Conservation (phyloP, 2,329 filamentous ascomycete genomes). For the Trichoderma atroviride region DNA sequence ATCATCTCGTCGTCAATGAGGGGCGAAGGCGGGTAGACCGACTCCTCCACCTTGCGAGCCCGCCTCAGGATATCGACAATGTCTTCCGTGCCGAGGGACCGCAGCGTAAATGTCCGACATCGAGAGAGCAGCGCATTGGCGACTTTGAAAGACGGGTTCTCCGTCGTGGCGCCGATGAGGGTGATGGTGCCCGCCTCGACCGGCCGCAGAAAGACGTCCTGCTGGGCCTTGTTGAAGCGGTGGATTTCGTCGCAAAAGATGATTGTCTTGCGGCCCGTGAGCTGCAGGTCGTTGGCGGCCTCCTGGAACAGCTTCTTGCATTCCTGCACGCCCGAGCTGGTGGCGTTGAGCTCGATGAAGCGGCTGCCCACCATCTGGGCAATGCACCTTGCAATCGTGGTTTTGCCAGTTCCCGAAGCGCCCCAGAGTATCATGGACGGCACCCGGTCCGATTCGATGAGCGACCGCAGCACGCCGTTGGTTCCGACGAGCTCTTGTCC, state of each 20-base stretch:
- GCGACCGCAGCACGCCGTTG: slow-evolving; percentile 77
- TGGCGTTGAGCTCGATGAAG: slow-evolving; percentile 96
- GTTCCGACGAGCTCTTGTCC: slow-evolving; percentile 91
- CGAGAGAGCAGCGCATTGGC: slow-evolving; percentile 84
- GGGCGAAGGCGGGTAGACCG: slow-evolving; percentile 45
- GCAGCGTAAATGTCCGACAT: slow-evolving; percentile 86
- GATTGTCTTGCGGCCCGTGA: slow-evolving; percentile 90
- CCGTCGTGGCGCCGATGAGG: slow-evolving; percentile 91
- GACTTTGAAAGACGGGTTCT: slow-evolving; percentile 95
- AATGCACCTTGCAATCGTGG: slow-evolving; percentile 89
- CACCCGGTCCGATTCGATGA: slow-evolving; percentile 83
- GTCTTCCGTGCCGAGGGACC: slow-evolving; percentile 72
- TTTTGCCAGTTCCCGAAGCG: slow-evolving; percentile 79
- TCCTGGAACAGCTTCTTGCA: slow-evolving; percentile 91
- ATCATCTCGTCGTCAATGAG: slow-evolving; percentile 79
- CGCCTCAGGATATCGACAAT: slow-evolving; percentile 73
- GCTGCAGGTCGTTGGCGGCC: slow-evolving; percentile 73
- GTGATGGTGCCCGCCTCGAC: slow-evolving; percentile 91
- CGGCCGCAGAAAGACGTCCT: slow-evolving; percentile 91
- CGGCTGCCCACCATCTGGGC: slow-evolving; percentile 78
- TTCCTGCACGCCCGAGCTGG: slow-evolving; percentile 82
- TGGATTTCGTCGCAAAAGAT: slow-evolving; percentile 98
- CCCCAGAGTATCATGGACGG: slow-evolving; percentile 97
- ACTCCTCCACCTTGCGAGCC: slow-evolving; percentile 67
- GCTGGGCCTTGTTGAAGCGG: slow-evolving; percentile 86